Evolutionary conservation across 139 green algal species (phyloP), one percentile per base, ranked within the genome.

Genomic region (Chlorella ohadii): DNA sequence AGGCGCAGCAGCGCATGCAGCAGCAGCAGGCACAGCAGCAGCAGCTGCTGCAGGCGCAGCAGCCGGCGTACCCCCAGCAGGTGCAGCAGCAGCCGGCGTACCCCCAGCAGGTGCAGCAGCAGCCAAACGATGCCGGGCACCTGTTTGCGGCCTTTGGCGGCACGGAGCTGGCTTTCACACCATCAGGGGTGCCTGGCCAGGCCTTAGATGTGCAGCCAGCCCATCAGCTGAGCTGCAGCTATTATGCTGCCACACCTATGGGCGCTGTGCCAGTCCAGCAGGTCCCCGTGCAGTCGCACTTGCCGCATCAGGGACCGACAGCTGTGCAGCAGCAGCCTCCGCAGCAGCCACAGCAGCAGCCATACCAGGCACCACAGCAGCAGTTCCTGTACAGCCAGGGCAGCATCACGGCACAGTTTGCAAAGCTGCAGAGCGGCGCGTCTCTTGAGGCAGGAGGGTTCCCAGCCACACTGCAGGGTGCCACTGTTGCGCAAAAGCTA

Each of bases 51-150:
- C 13, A 2, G 64, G 12, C 65, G 41, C 23, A 36, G n/a, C 74
- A 81, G 74, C 74, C 56, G n/a, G 47, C 47, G 25, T 51, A 80
- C 31, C 73, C 25, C 23, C 28, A 44, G 47, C 72, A 79, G 51
- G 5, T 4, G 72, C 47, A 51, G 51, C 34, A 51, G 41, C 41
- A 27, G 41, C 39, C 56, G 68, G 4, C 1, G 25, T 56, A 51
- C 0, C 23, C 39, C 41, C 25, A 36, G 17, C n/a, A 59, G 23
- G 16, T 36, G 22, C 72, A 59, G 72, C 72, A 78, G 39, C 72
- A 59, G 17, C 39, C 28, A 27, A 59, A 9, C 3, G 51, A 59
- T 59, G 51, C 51, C 11, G 51, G 51, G 51, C 51, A 59, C 51
- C 15, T 59, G 51, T 22, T 59, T 59, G 51, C 51, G 12, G 51